A percentile compares a stretch with the other conserved stretches of the same genome.
These are phyloP conservation scores for Fusarium algeriense DNA, from an alignment of 2,329 filamentous ascomycete genomes.

Conservation along the genomic window DNA sequence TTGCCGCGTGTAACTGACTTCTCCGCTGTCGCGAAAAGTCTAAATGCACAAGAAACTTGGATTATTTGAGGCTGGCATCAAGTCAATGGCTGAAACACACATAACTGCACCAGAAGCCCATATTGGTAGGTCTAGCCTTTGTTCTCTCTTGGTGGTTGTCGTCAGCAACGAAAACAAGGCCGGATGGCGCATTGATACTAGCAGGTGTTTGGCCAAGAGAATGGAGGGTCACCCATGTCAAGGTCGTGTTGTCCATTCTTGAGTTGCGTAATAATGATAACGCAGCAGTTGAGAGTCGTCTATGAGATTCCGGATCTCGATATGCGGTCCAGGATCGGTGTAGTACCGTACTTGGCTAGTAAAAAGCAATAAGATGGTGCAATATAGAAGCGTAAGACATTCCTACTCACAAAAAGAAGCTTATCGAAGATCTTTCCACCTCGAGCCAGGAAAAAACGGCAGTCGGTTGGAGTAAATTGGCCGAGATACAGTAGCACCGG, in stretches of 20 bases:
- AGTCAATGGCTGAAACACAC: constrained; percentile 23
- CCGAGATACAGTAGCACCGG: constrained; percentile 33
- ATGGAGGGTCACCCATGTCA: constrained; percentile 39
- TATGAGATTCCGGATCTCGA: neutral
- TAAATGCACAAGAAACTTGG: constrained; percentile 18
- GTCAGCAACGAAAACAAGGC: constrained; percentile 45
- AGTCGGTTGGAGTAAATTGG: constrained; percentile 28
- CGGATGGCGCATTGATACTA: constrained; percentile 28
- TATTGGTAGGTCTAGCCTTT: constrained; percentile 21
- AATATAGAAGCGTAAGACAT: neutral
- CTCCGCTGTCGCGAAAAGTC: constrained; percentile 10
- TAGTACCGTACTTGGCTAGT: neutral
- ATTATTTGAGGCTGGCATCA: constrained; percentile 5
- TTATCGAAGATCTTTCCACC: constrained; percentile 22
- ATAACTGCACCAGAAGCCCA: constrained; percentile 2
- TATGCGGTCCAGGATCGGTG: neutral
- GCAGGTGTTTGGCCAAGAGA: constrained; percentile 30
- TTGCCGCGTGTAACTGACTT: neutral
- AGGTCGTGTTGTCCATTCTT: constrained; percentile 28
- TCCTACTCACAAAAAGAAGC: constrained; percentile 6
- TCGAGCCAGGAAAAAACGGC: constrained; percentile 5
- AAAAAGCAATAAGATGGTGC: neutral
- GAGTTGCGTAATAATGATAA: constrained; percentile 9
- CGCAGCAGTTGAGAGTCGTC: neutral
- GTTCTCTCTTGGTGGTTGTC: constrained; percentile 34